Evolutionary conservation across 371 early-diverging fungal species (phyloP), one percentile per base, ranked within the genome.

Genomic region (Mucor sp.): DNA sequence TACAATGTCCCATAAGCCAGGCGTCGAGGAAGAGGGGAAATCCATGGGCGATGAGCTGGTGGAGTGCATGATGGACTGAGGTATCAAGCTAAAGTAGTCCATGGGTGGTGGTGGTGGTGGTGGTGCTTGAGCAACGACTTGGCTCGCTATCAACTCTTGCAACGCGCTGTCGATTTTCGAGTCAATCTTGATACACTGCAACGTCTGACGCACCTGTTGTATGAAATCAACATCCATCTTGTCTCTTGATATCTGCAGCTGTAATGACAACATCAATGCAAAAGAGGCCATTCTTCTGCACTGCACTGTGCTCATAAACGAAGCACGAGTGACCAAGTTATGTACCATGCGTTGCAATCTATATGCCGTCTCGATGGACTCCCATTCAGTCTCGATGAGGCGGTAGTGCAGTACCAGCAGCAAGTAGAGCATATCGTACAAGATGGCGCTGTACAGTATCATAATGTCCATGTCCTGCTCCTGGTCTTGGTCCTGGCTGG

Each of bases 351-450:
- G 63, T 27, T 67, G 67, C 23, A 71, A 32, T 60, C 67, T 41
- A 39, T 71, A 67, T 21, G 71, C 67, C 2, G 64, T 60, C 37
- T 71, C 64, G 8, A 71, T 43, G 2, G 41, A 35, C 19, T 70
- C 67, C 53, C 58, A 62, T 55, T 71, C 67, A 12, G 28, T 50
- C 37, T 37, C 55, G 23, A 41, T 47, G 17, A 66, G 9, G 28
- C 55, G 58, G 14, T 69, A 60, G 25, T 67, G 64, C 12, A 59
- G 21, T 25, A 71, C 15, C 12, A 71, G 21, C 15, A 71, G 35
- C 7, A 71, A 27, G 19, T 71, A 71, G 1, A 71, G 56, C 63
- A 67, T 71, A 55, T 71, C 71, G 43, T 71, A 71, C 4, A 71
- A 27, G 19, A 71, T 53, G 17, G 71, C 71, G 35, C 50, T 71